These are phyloP conservation scores for Sordaria brevicollis DNA, from an alignment of 495 filamentous ascomycete species.

Conservation along the genomic window DNA sequence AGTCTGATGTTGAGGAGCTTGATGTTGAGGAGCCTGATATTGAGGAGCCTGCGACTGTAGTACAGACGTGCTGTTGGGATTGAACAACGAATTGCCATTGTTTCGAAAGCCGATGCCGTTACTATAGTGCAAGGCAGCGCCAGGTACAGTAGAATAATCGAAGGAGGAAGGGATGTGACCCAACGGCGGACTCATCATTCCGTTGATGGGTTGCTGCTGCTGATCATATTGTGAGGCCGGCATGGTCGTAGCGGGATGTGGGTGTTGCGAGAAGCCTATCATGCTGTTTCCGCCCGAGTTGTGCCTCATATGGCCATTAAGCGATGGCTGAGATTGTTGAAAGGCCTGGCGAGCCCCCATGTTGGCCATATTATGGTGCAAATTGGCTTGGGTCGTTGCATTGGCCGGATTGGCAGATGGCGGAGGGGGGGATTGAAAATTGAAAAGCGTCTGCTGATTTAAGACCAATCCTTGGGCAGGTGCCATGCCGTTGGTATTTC, in stretches of 20 bases:
- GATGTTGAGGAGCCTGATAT: no score
- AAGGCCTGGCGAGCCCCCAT: not conserved
- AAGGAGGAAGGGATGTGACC: not conserved
- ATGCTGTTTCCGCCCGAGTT: not conserved
- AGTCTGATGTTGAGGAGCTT: no score
- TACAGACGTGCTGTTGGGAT: not conserved
- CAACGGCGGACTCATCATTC: not conserved
- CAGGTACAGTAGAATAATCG: not conserved
- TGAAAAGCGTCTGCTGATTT: not conserved
- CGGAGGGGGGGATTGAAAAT: not conserved
- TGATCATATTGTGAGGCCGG: not conserved
- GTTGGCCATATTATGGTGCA: not conserved
- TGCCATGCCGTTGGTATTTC: not conserved
- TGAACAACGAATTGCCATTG: not conserved
- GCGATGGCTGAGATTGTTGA: not conserved
- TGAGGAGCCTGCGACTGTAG: not conserved
- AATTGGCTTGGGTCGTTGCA: not conserved
- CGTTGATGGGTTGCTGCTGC: not conserved
- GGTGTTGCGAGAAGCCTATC: not conserved
- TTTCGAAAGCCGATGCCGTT: not conserved
- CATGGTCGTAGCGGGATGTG: not conserved
- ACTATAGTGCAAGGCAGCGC: not conserved
- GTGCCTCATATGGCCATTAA: not conserved
- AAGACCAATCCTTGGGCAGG: not conserved
- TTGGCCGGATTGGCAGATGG: not conserved